phyloP scores from a whole-genome alignment of 2,329 filamentous ascomycete species.

The Cordyceps militaris region DNA sequence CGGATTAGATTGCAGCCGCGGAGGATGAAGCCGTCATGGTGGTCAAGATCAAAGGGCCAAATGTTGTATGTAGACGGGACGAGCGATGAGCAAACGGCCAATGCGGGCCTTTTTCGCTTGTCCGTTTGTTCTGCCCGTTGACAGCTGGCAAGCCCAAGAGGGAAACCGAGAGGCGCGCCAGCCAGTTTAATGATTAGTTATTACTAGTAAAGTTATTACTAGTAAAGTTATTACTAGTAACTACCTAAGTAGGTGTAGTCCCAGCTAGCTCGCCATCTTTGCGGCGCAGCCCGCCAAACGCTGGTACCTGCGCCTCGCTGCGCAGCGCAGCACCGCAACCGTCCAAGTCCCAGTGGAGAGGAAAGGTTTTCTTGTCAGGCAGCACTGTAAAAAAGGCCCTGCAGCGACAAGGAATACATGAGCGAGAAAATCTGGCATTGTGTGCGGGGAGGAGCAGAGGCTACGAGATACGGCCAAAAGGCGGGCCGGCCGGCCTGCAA shows the following conservation, averaged over 20 bases:
- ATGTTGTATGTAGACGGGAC: neutral
- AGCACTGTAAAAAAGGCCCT: neutral
- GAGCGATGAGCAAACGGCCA: neutral
- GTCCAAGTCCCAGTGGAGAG: slow-evolving; percentile 2
- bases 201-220: no score
- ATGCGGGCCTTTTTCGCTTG: neutral
- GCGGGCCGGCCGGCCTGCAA: neutral
- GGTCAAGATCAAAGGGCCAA: neutral
- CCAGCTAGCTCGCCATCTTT: neutral
- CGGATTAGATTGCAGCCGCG: neutral
- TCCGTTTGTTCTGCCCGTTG: slow-evolving; percentile 1
- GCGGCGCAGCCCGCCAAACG: neutral
- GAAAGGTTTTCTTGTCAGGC: neutral
- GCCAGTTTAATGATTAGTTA: no score
- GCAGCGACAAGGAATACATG: neutral
- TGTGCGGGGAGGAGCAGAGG: slow-evolving; percentile 3
- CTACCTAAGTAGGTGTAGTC: neutral
- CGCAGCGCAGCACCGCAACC: neutral
- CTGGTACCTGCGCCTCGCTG: slow-evolving; percentile 3
- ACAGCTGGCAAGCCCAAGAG: slow-evolving; percentile 1
- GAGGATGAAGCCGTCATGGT: neutral
- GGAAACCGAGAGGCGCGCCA: no score
- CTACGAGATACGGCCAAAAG: no score
- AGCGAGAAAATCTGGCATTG: neutral
- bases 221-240: no score